phyloP scores from a whole-genome alignment of 441 rosid genomes.

The Euphorbia schlechtendalii region DNA sequence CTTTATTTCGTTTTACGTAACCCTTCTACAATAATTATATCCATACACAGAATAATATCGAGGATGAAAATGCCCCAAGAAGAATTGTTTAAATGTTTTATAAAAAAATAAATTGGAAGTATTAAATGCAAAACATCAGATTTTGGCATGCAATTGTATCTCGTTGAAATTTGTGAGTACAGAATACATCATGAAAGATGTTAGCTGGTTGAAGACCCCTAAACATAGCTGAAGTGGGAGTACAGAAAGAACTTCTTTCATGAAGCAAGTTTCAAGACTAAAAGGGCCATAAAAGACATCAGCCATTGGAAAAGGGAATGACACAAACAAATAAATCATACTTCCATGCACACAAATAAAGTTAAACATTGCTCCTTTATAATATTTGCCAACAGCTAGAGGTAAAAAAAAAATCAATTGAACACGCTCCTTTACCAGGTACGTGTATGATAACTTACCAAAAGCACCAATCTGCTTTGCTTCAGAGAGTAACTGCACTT shows the following conservation, averaged over 20 bases:
- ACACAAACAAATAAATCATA: background rate
- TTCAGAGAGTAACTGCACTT: slow-evolving; percentile 57
- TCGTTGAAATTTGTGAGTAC: too few species aligned
- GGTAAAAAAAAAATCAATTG: background rate
- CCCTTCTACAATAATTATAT: too few species aligned
- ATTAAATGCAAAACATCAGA: too few species aligned
- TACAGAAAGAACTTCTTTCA: background rate
- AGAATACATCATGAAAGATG: background rate
- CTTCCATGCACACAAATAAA: slow-evolving; percentile 1
- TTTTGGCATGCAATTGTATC: too few species aligned
- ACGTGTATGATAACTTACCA: slow-evolving; percentile 42
- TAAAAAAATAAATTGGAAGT: too few species aligned
- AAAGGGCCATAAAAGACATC: background rate
- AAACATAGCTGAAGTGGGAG: background rate
- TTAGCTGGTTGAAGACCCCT: background rate
- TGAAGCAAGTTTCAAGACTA: background rate
- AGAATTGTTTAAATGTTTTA: too few species aligned
- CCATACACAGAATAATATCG: too few species aligned
- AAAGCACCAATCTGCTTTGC: slow-evolving; percentile 63
- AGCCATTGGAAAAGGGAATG: background rate
- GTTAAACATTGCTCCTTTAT: background rate
- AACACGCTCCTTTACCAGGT: background rate
- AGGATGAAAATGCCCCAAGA: too few species aligned
- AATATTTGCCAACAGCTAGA: background rate
- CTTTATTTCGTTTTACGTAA: background rate